Evolutionary conservation across 2,329 filamentous ascomycete genomes (phyloP), one percentile per base, ranked within the genome.

Genomic region (Aspergillus tubingensis): DNA sequence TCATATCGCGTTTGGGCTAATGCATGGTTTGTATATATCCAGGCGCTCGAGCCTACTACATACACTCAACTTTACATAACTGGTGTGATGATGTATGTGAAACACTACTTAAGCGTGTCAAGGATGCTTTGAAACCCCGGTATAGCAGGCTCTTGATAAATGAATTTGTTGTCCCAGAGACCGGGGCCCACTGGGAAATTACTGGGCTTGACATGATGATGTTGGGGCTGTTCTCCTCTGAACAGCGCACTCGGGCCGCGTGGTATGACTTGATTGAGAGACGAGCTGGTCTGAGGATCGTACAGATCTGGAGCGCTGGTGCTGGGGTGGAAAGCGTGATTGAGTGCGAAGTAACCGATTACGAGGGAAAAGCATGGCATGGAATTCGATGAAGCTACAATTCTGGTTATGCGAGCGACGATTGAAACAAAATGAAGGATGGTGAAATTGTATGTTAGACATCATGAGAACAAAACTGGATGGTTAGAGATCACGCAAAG

Each of bases 61-160:
- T 64, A 27, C 62, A 64, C 50, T 64, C 64, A 8, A 47, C 62
- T 11, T 62, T 64, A 2, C 64, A 66, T 61, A 72, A 77, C 58
- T 78, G 74, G 72, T 63, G 70, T 5, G 71, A 77, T 59, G 64
- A 68, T 2, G 62, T 64, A n/a, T 72, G 71, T 58, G 63, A 65
- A 8, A 67, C 70, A 30, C 77, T 78, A 51, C 70, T 77, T 0
- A 54, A 55, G 3, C 69, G 72, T 1, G 47, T 66, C 3, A 36
- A 51, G 3, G 38, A 54, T 4, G 58, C 72, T 0, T 77, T 80
- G 76, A 72, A 69, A 36, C 70, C 62, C 1, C 72, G 75, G 0
- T 73, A 78, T 57, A 79, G 76, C 19, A 76, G 78, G 48, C 56
- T 83, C 1, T 63, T 83, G 11, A 74, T 83, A 39, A 76, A 79